Conservation (phyloP, 129 eudicot genomes). For the Ambrosia trifida region DNA sequence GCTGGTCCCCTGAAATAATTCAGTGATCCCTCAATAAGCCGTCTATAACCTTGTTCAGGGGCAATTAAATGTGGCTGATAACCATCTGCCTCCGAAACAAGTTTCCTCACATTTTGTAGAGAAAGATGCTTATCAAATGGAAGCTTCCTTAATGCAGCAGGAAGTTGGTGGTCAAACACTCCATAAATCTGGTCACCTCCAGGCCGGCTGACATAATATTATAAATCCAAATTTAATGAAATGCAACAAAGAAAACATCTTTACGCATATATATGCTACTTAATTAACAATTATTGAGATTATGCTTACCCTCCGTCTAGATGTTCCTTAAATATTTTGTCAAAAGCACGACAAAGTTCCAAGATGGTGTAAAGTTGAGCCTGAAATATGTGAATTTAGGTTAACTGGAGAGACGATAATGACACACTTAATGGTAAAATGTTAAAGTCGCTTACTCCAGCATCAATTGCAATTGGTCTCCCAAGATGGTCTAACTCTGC, state of each 20-base stretch:
- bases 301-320: slow-evolving; percentile 62
- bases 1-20: slow-evolving; percentile 61
- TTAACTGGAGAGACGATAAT: background rate
- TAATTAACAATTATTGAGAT: too few species aligned
- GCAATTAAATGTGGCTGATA: slow-evolving; percentile 71
- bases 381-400: slow-evolving; percentile 33
- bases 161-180: slow-evolving; percentile 63
- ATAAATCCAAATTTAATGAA: slow-evolving; percentile 2
- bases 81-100: slow-evolving; percentile 66
- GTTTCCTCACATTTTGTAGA: slow-evolving; percentile 52
- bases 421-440: background rate
- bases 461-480: slow-evolving; percentile 56
- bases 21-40: slow-evolving; percentile 53
- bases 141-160: slow-evolving; percentile 56
- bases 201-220: slow-evolving; percentile 43
- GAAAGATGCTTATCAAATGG: slow-evolving; percentile 62
- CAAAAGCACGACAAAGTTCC: slow-evolving; percentile 81
- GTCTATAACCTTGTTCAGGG: slow-evolving; percentile 65
- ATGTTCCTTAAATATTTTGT: slow-evolving; percentile 55
- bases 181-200: slow-evolving; percentile 62
- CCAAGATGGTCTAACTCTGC: slow-evolving; percentile 52
- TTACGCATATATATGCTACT: too few species aligned
- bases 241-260: background rate
- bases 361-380: slow-evolving; percentile 64
- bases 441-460: slow-evolving; percentile 40